Conservation (phyloP, 257 asterid species). For the Oldenlandia corymbosa region DNA sequence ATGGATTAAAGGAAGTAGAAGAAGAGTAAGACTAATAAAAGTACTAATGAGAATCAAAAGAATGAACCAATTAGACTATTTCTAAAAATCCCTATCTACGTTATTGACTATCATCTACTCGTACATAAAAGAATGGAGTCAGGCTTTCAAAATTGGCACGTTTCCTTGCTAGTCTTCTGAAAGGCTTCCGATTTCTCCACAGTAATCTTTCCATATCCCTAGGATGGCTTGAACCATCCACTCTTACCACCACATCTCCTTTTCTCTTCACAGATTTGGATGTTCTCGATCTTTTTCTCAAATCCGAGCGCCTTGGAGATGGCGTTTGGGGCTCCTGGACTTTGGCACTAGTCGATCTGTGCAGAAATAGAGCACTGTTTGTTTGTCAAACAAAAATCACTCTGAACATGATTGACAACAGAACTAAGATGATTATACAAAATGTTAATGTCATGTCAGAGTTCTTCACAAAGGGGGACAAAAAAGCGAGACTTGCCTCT, state of each 20-base stretch:
- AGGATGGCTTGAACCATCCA: conserved; percentile 19
- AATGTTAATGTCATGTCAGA: neutral
- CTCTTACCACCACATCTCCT: conserved; percentile 15
- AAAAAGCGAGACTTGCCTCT: conserved; percentile 35
- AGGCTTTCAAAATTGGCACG: conserved; percentile 49
- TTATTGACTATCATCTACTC: too few relatives aligned
- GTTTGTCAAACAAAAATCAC: neutral
- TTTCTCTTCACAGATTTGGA: conserved; percentile 16
- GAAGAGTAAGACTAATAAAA: too few relatives aligned
- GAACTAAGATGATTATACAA: neutral
- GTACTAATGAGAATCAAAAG: too few relatives aligned
- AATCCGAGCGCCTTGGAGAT: conserved; percentile 47
- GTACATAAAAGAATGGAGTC: conserved; percentile 56
- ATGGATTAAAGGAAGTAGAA: too few relatives aligned
- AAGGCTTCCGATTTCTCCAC: conserved; percentile 71
- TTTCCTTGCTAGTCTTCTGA: conserved; percentile 58
- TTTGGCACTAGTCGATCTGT: conserved; percentile 46
- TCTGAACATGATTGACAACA: neutral
- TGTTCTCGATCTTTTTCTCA: conserved; percentile 43
- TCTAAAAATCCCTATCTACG: too few relatives aligned
- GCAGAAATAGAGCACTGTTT: neutral
- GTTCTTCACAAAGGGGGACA: too few relatives aligned
- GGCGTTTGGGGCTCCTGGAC: conserved; percentile 88
- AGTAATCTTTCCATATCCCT: conserved; percentile 39
- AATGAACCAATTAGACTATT: too few relatives aligned